phyloP scores from a whole-genome alignment of 164 flowering plant species.

The Aristolochia contorta region DNA sequence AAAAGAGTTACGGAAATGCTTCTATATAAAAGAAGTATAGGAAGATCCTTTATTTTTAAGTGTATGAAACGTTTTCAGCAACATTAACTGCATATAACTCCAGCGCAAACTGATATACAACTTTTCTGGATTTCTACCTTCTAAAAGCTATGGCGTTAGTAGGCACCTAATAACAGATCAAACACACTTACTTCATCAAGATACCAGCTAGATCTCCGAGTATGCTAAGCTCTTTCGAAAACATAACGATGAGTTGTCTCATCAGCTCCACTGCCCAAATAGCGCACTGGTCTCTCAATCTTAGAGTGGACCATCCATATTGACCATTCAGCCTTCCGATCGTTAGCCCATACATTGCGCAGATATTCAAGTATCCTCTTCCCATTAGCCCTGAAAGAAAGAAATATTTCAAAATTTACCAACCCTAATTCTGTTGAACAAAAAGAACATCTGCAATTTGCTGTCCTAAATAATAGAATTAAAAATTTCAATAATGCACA shows the following conservation, averaged over 20 bases:
- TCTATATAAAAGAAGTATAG: too few species aligned
- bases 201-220: conserved; percentile 33
- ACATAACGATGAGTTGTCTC: conserved; percentile 39
- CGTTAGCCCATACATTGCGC: conserved; percentile 72
- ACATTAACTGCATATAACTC: too few species aligned
- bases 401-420: conserved; percentile 3
- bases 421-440: too few species aligned
- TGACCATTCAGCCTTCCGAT: conserved; percentile 95
- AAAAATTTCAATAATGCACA: conserved; percentile 13
- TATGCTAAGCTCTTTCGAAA: conserved; percentile 39
- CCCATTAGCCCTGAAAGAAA: conserved; percentile 49
- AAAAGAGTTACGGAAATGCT: too few species aligned
- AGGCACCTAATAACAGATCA: not conserved
- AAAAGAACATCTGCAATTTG: too few species aligned
- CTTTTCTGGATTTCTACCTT: too few species aligned
- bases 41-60: too few species aligned
- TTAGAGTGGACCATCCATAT: conserved; percentile 98
- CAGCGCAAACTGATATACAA: too few species aligned
- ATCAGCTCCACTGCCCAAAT: conserved; percentile 52
- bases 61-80: too few species aligned
- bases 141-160: not conserved
- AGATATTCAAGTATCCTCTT: conserved; percentile 58
- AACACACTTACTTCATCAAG: conserved; percentile 48
- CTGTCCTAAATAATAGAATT: too few species aligned
- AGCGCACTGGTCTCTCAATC: conserved; percentile 87